Evolutionary conservation across 257 asterid genomes (phyloP).

Genomic region (Jacaranda mimosifolia): DNA sequence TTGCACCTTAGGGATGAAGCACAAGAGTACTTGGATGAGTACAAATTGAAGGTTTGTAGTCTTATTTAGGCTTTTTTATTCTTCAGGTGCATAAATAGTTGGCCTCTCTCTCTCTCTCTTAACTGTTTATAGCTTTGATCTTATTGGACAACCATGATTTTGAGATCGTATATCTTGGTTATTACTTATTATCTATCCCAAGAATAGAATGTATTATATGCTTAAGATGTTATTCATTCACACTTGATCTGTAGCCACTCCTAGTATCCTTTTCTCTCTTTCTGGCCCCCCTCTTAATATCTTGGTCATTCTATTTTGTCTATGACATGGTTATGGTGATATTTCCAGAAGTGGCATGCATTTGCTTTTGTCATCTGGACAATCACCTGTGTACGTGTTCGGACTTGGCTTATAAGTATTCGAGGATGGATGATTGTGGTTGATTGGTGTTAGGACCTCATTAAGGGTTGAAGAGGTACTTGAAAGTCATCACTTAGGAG

Average conservation of each 20-base stretch:
- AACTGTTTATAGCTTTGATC: not conserved
- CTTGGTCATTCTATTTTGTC: not conserved
- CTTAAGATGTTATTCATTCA: too few species aligned
- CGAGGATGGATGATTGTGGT: not conserved
- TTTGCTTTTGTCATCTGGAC: not conserved
- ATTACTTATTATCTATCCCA: too few species aligned
- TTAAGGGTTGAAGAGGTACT: not conserved
- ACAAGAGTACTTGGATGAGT: conserved; percentile 84
- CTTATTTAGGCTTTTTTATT: not conserved
- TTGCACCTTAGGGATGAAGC: conserved; percentile 94
- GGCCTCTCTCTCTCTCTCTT: not conserved
- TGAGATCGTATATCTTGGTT: not conserved
- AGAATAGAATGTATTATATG: too few species aligned
- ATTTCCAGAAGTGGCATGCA: not conserved
- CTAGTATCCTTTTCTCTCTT: not conserved
- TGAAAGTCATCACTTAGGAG: not conserved
- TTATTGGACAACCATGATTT: conserved; percentile 1
- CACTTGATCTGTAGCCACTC: not conserved
- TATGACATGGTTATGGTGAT: not conserved
- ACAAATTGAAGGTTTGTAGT: conserved; percentile 75
- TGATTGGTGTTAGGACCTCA: not conserved
- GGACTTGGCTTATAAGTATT: not conserved
- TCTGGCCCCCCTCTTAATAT: not conserved
- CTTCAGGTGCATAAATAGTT: not conserved
- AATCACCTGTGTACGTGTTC: not conserved